Conservation (phyloP, 2,329 filamentous ascomycete species). For the Onygenales sp. region DNA sequence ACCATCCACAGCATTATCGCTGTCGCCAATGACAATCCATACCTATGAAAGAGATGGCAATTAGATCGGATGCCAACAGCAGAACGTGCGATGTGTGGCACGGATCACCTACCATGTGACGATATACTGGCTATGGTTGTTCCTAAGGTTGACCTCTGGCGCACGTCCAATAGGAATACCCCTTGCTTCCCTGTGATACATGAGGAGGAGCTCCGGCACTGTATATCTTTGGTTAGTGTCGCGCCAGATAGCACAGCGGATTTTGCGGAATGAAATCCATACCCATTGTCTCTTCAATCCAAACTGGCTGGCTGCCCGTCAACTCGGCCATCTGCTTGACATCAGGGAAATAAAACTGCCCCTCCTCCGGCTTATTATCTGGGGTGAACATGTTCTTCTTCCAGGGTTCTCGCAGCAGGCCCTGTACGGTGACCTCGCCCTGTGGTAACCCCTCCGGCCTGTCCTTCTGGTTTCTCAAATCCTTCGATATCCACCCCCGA, state of each 20-base stretch:
- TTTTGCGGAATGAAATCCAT: slow-evolving; percentile 14
- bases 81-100: background rate
- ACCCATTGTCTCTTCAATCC: slow-evolving; percentile 96
- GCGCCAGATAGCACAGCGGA: slow-evolving; percentile 7
- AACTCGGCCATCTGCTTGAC: slow-evolving; percentile 81
- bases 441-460: slow-evolving; percentile 56
- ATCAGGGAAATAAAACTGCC: slow-evolving; percentile 92
- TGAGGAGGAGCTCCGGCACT: slow-evolving; percentile 71
- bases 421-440: slow-evolving; percentile 70
- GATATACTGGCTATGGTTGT: slow-evolving; percentile 97
- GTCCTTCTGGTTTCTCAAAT: slow-evolving; percentile 54
- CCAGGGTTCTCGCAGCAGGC: slow-evolving; percentile 77
- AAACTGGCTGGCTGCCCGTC: slow-evolving; percentile 76
- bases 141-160: slow-evolving; percentile 84
- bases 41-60: slow-evolving; percentile 48
- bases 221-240: slow-evolving; percentile 12
- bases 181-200: slow-evolving; percentile 64
- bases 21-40: slow-evolving; percentile 73
- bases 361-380: slow-evolving; percentile 70
- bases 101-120: slow-evolving; percentile 74
- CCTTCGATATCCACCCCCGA: slow-evolving; percentile 83
- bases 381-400: slow-evolving; percentile 99
- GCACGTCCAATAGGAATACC: slow-evolving; percentile 84
- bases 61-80: slow-evolving; percentile 1
- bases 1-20: slow-evolving; percentile 97